Percentiles rank a stretch among this genome's conserved stretches.
Evolutionary conservation across 371 early-diverging fungal species (phyloP).

Genomic region (Umbelopsis sp.): DNA sequence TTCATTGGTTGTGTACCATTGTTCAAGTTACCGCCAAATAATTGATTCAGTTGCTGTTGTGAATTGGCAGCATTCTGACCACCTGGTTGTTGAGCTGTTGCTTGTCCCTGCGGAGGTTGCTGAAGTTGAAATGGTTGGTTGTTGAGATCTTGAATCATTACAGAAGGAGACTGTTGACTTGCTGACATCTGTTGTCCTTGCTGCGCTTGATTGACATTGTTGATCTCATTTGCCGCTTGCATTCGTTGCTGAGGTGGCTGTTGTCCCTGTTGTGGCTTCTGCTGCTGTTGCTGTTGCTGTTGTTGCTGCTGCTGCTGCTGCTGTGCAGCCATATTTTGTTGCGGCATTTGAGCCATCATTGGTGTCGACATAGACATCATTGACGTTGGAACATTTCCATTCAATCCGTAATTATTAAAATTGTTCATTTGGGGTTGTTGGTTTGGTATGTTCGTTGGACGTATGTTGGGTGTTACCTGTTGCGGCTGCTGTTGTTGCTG

Average conservation of each 20-base stretch:
- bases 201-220: background rate
- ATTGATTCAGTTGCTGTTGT: background rate
- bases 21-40: background rate
- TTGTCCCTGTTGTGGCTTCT: conserved; percentile 13
- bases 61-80: background rate
- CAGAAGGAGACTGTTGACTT: background rate
- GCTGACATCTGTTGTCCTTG: conserved; percentile 1
- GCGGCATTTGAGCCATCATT: conserved; percentile 9
- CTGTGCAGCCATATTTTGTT: conserved; percentile 1
- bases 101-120: background rate
- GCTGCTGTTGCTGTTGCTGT: conserved; percentile 23
- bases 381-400: conserved; percentile 12
- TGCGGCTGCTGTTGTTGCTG: conserved; percentile 28
- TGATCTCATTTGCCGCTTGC: background rate
- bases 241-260: background rate
- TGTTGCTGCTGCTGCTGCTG: conserved; percentile 25
- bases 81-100: background rate
- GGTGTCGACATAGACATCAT: background rate
- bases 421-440: conserved; percentile 1
- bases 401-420: conserved; percentile 12
- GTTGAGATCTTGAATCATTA: background rate
- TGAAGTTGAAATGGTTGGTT: conserved; percentile 4
- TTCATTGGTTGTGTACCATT: background rate
- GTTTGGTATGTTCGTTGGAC: background rate
- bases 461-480: conserved; percentile 16